Evolutionary conservation across 139 green algal genomes (phyloP).

Genomic region (Asterochloris erici): DNA sequence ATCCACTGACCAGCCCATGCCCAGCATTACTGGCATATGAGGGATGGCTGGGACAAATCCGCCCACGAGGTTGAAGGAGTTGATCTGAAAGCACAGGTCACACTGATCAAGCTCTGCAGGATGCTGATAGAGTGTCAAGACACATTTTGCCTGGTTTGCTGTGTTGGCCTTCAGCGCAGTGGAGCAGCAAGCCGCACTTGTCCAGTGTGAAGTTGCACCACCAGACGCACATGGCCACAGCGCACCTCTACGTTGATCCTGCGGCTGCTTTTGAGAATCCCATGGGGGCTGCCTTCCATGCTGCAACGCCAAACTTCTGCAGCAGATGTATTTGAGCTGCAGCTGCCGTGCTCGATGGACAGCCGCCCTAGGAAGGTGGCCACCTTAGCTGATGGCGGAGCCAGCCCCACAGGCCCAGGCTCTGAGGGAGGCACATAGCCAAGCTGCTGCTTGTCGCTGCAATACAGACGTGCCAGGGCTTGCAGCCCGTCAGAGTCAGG

Average conservation of each 20-base stretch:
- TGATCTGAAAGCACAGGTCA: too few species aligned
- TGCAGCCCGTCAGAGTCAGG: neutral
- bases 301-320: slow-evolving; percentile 8
- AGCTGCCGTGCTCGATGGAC: neutral
- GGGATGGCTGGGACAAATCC: too few species aligned
- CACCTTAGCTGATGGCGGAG: neutral
- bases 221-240: too few species aligned
- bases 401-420: neutral
- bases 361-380: neutral
- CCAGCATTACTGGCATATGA: too few species aligned
- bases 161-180: too few species aligned
- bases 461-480: slow-evolving; percentile 1
- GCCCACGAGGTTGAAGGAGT: too few species aligned
- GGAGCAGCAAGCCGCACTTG: too few species aligned
- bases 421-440: slow-evolving; percentile 4
- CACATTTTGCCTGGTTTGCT: too few species aligned
- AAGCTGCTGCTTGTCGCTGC: slow-evolving; percentile 1
- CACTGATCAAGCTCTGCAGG: too few species aligned
- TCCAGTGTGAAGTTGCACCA: too few species aligned
- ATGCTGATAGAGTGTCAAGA: too few species aligned
- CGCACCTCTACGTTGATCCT: neutral
- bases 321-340: neutral
- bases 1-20: too few species aligned
- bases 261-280: neutral
- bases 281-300: neutral